phyloP scores from a whole-genome alignment of 179 eudicot genomes.

The Beta corolliflora region DNA sequence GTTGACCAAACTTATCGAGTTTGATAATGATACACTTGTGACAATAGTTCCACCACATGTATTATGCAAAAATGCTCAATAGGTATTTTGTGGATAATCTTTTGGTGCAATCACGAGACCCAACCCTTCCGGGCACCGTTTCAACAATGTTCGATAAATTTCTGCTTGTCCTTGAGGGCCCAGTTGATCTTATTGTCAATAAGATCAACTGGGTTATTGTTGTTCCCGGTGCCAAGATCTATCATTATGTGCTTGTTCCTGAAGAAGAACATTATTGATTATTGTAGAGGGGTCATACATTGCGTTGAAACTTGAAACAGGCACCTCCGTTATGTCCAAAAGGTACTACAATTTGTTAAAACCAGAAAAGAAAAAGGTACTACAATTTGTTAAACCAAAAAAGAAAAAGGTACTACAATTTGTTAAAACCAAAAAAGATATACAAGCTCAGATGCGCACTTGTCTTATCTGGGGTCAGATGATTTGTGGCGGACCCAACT shows the following conservation, averaged over 20 bases:
- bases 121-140: constrained; percentile 62
- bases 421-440: neutral
- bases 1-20: constrained; percentile 1
- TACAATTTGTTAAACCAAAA: no score
- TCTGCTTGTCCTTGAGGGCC: constrained; percentile 51
- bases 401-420: constrained; percentile 49
- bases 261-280: constrained; percentile 66
- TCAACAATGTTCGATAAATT: constrained; percentile 49
- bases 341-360: no score
- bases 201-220: constrained; percentile 28
- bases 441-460: neutral
- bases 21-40: constrained; percentile 4
- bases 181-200: constrained; percentile 31
- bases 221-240: constrained; percentile 64
- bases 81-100: constrained; percentile 75
- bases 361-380: no score
- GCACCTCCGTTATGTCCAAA: constrained; percentile 87
- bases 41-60: constrained; percentile 12
- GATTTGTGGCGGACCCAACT: neutral
- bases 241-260: constrained; percentile 95
- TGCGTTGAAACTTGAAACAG: constrained; percentile 67
- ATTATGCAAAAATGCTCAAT: constrained; percentile 30
- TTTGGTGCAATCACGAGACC: constrained; percentile 76
- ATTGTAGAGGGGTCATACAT: constrained; percentile 86
- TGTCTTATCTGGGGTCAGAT: neutral